phyloP scores from a whole-genome alignment of 2,329 filamentous ascomycete genomes.

The Metarhizium brunneum region DNA sequence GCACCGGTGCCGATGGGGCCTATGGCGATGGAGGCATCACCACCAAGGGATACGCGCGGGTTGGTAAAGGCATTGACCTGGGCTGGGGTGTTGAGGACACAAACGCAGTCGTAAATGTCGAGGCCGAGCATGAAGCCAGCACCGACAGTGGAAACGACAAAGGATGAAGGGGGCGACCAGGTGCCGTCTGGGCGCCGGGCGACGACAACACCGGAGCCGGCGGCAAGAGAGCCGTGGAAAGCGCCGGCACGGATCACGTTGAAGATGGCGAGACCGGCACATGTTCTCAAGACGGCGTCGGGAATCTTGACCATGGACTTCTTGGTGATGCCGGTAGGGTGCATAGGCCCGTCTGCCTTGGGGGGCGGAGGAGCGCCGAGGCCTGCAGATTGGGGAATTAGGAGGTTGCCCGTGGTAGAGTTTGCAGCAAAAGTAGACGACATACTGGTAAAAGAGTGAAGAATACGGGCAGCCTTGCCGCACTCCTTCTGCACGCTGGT shows the following conservation, averaged over 20 bases:
- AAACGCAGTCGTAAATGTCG: conserved; percentile 69
- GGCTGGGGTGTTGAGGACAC: conserved; percentile 61
- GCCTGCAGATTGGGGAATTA: conserved; percentile 6
- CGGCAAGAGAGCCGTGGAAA: conserved; percentile 45
- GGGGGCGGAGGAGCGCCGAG: conserved; percentile 12
- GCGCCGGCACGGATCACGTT: conserved; percentile 52
- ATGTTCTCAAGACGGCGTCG: conserved; percentile 39
- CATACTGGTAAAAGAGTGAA: conserved; percentile 60
- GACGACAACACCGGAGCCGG: conserved; percentile 50
- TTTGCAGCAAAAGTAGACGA: background rate
- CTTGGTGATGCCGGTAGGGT: conserved; percentile 21
- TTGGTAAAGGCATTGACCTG: conserved; percentile 61
- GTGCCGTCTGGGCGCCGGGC: conserved; percentile 46
- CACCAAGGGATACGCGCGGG: conserved; percentile 57
- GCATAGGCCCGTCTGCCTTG: conserved; percentile 16
- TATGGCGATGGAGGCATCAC: conserved; percentile 59
- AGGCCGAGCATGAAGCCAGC: conserved; percentile 64
- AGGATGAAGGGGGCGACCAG: conserved; percentile 67
- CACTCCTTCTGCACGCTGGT: conserved; percentile 64
- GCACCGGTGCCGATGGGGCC: conserved; percentile 52
- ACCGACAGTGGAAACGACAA: conserved; percentile 61
- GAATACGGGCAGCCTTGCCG: conserved; percentile 66
- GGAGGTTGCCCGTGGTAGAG: background rate
- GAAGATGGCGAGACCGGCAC: conserved; percentile 53
- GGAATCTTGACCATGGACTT: conserved; percentile 29